A percentile compares a stretch with the other conserved stretches of the same genome.
These are phyloP conservation scores for Hura crepitans DNA, from an alignment of 441 rosid genomes.

Conservation along the genomic window DNA sequence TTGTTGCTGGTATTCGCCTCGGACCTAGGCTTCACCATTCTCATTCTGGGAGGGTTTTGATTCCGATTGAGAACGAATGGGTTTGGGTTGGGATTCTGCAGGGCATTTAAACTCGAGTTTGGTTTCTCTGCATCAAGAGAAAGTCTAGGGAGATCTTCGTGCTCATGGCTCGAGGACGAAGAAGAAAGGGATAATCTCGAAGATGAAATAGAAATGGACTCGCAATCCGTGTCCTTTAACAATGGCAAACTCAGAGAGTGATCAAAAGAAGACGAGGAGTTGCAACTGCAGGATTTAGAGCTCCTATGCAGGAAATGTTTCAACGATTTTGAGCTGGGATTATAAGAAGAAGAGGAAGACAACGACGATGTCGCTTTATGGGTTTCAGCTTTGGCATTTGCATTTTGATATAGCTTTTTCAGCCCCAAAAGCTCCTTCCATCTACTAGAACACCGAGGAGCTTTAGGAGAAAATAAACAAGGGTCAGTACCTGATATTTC, in stretches of 20 bases:
- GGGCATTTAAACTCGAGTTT: constrained; percentile 32
- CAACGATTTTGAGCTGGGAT: constrained; percentile 34
- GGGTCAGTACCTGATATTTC: constrained; percentile 42
- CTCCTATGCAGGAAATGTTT: constrained; percentile 64
- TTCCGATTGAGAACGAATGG: constrained; percentile 37
- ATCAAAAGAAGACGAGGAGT: constrained; percentile 33
- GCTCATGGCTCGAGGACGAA: constrained; percentile 77
- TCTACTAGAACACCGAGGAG: constrained; percentile 81
- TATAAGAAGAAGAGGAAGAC: constrained; percentile 17
- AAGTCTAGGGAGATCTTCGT: constrained; percentile 69
- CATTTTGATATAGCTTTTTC: constrained; percentile 51
- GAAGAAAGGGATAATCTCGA: constrained; percentile 80
- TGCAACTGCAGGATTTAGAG: constrained; percentile 46
- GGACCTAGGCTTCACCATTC: constrained; percentile 46
- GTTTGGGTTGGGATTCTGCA: constrained; percentile 34
- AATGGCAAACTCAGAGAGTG: constrained; percentile 56
- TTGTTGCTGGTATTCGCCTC: constrained; percentile 17
- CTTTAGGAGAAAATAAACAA: constrained; percentile 62
- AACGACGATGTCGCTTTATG: constrained; percentile 17
- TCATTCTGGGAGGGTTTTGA: constrained; percentile 58
- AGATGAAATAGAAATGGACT: constrained; percentile 60
- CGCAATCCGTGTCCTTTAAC: constrained; percentile 58
- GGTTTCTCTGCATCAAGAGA: constrained; percentile 84
- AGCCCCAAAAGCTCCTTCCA: constrained; percentile 84
- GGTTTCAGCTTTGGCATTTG: constrained; percentile 23